Conservation (phyloP, 1,284 basidiomycete species). For the Cryptococcus sp. region DNA sequence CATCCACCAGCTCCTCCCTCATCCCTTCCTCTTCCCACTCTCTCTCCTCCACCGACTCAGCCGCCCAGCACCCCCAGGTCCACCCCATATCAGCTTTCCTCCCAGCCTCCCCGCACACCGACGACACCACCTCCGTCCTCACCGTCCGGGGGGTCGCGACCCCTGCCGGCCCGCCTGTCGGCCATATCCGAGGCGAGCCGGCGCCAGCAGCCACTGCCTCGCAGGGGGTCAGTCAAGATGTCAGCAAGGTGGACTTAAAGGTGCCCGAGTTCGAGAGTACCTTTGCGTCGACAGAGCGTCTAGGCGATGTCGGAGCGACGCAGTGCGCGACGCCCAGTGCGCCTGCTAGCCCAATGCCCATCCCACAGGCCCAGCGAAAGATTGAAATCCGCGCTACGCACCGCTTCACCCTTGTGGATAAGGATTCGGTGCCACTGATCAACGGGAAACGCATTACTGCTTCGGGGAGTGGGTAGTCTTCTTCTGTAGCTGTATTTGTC, state of each 20-base stretch:
- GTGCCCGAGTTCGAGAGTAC: too few species aligned
- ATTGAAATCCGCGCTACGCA: slow-evolving; percentile 53
- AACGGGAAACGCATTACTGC: slow-evolving; percentile 49
- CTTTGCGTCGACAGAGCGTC: too few species aligned
- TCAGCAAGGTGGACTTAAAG: too few species aligned
- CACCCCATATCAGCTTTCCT: not conserved
- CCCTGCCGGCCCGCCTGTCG: too few species aligned
- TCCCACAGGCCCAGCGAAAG: too few species aligned
- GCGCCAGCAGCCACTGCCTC: too few species aligned
- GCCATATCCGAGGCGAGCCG: too few species aligned
- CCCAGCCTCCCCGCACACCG: not conserved
- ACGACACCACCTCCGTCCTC: slow-evolving; percentile 9
- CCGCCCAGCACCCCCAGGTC: not conserved
- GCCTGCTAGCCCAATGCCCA: too few species aligned
- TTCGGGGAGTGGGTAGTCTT: slow-evolving; percentile 29
- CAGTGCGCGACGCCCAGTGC: too few species aligned
- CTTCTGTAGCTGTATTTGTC: not conserved
- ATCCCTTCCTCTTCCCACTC: slow-evolving; percentile 1
- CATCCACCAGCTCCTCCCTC: slow-evolving; percentile 17
- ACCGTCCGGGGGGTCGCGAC: slow-evolving; percentile 9
- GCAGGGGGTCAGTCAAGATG: too few species aligned
- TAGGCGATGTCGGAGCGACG: too few species aligned
- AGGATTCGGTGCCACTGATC: slow-evolving; percentile 57
- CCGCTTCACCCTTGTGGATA: slow-evolving; percentile 76
- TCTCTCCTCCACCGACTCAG: not conserved